Base-by-base conservation (phyloP, 495 filamentous ascomycete species). In the Aspergillus avenaceus region DNA sequence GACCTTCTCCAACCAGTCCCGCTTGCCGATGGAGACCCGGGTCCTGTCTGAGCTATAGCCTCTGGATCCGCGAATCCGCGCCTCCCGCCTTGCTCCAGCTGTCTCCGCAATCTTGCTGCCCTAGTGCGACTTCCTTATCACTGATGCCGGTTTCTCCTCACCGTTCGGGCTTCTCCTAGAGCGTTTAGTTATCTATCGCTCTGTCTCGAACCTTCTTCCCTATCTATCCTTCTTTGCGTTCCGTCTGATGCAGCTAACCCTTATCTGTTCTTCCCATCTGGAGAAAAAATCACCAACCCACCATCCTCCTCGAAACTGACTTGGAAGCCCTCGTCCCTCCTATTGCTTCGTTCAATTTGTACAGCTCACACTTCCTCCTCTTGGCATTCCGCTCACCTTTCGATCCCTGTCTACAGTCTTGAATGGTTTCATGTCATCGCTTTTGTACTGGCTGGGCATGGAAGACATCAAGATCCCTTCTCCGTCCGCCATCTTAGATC, bases 381-480 rank as follows among this genome's bases (percentile, higher is more conserved):
- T 47, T 19, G 32, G 24, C 37, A 34, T 36, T 18, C 16, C 45
- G 36, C 21, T 47, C 7, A 12, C 44, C 28, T 14, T 45, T 40
- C 16, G 38, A 22, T 25, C 46, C 21, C n/a, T n/a, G 25, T 29
- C 6, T 25, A 31, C 21, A 18, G 9, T 8, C 18, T 46, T 41
- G 47, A 44, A 19, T 29, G 22, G 22, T 45, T 25, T 22, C 40
- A 43, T 46, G 22, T 26, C 44, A 32, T 56, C 41, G 16, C 37
- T 31, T 38, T 40, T 27, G 0, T 19, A 32, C 45, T 59, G 59
- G 69, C 45, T 59, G 58, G 69, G 67, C 52, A 82, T 82, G 79
- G 84, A 81, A 70, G 75, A 75, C 36, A 83, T 85, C 63, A 76
- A 72, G 61, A 83, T 85, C 48, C 81, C 81, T 44, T 82, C 83